These are phyloP conservation scores for Penicillium sp. DNA, from an alignment of 2,329 filamentous ascomycete species.

Conservation along the genomic window DNA sequence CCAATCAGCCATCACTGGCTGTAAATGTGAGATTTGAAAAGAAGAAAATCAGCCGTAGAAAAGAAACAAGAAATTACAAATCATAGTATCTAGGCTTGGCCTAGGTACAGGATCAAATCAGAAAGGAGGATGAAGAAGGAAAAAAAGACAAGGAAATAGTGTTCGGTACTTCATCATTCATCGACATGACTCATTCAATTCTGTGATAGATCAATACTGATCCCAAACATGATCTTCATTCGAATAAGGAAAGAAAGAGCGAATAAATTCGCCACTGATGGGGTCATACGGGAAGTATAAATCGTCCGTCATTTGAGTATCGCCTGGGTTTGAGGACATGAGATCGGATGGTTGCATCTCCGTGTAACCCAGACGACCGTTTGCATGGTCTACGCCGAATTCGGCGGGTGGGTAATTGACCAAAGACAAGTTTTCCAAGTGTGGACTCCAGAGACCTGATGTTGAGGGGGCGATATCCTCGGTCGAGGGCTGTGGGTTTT, in stretches of 20 bases:
- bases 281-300: conserved; percentile 41
- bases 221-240: conserved; percentile 30
- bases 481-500: neutral
- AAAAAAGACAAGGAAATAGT: too few relatives aligned
- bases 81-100: neutral
- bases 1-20: neutral
- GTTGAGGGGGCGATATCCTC: neutral
- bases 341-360: conserved; percentile 9
- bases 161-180: neutral
- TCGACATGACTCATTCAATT: neutral
- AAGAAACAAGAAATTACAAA: neutral
- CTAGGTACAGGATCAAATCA: neutral
- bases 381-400: conserved; percentile 2
- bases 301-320: conserved; percentile 20
- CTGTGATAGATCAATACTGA: conserved; percentile 4
- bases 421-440: conserved; percentile 8
- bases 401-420: neutral
- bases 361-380: conserved; percentile 1
- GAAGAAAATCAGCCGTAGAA: neutral
- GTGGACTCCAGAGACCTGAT: conserved; percentile 11
- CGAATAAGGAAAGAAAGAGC: conserved; percentile 37
- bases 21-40: neutral
- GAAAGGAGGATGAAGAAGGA: neutral
- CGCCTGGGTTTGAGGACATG: conserved; percentile 5
- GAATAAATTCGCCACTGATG: conserved; percentile 40